These are phyloP conservation scores for Saitoella complicata DNA, from an alignment of 805 yeast genomes.

Conservation along the genomic window DNA sequence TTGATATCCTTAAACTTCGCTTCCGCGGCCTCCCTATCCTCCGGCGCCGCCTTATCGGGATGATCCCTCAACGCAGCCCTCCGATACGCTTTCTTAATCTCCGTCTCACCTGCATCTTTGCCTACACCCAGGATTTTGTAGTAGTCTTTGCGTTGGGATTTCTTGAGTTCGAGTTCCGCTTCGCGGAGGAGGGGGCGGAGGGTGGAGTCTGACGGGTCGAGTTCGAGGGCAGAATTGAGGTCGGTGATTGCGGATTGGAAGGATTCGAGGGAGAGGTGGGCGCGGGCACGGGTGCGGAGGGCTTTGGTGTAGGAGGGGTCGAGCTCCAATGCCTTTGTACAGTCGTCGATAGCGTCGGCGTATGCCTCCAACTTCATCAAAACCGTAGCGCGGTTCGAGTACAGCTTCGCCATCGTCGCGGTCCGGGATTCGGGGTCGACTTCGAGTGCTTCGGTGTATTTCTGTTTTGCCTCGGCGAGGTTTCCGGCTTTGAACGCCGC, in stretches of 20 bases:
- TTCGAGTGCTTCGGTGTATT: constrained; percentile 61
- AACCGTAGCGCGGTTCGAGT: constrained; percentile 79
- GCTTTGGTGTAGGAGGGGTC: constrained; percentile 61
- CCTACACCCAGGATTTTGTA: constrained; percentile 62
- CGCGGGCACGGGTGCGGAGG: constrained; percentile 25
- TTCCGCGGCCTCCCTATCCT: constrained; percentile 55
- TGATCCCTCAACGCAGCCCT: constrained; percentile 69
- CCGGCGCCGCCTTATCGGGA: constrained; percentile 74
- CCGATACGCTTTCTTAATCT: constrained; percentile 72
- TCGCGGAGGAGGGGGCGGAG: constrained; percentile 24
- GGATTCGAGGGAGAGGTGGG: constrained; percentile 23
- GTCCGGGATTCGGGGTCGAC: constrained; percentile 39
- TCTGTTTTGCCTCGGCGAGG: constrained; percentile 46
- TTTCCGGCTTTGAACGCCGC: constrained; percentile 48
- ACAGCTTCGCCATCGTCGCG: constrained; percentile 31
- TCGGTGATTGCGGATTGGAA: constrained; percentile 26
- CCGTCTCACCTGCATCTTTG: constrained; percentile 45
- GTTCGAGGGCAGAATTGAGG: constrained; percentile 23
- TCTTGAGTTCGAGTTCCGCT: constrained; percentile 28
- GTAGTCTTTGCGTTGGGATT: constrained; percentile 31
- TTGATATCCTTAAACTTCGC: constrained; percentile 64
- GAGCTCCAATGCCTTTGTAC: constrained; percentile 47
- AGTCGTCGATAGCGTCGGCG: constrained; percentile 64
- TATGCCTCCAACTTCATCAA: constrained; percentile 61
- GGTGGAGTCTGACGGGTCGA: constrained; percentile 21